phyloP scores from a whole-genome alignment of 2,329 filamentous ascomycete species.

The Gaeumannomyces tritici region DNA sequence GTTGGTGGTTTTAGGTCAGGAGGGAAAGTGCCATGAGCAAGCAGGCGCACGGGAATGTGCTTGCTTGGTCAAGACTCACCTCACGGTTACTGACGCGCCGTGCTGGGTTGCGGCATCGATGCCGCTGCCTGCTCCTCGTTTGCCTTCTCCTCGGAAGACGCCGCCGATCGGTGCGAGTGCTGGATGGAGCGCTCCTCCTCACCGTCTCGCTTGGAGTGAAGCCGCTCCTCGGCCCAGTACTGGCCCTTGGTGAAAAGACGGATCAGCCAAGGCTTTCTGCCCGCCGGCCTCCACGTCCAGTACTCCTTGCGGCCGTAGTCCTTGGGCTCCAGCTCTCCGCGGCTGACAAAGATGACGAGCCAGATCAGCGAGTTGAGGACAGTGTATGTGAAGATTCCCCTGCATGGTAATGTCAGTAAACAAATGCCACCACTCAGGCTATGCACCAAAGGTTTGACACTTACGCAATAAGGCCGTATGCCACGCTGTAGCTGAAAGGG shows the following conservation, averaged over 20 bases:
- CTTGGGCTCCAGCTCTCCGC: conserved; percentile 33
- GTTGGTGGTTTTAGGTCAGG: not conserved
- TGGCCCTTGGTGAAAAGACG: conserved; percentile 20
- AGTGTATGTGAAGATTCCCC: conserved; percentile 44
- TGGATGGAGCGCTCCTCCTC: conserved; percentile 1
- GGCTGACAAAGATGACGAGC: conserved; percentile 30
- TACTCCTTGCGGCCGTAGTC: conserved; percentile 47
- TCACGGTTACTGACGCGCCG: not conserved
- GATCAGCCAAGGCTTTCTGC: conserved; percentile 37
- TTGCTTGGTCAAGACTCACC: not conserved
- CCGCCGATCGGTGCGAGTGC: not conserved
- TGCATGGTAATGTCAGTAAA: conserved; percentile 12
- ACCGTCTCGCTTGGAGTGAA: not conserved
- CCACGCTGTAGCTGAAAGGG: conserved; percentile 70
- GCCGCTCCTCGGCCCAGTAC: conserved; percentile 16
- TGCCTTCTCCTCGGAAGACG: conserved; percentile 4
- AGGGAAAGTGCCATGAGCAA: no score
- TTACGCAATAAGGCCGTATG: conserved; percentile 66
- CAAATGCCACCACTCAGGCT: not conserved
- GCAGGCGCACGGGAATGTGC: not conserved
- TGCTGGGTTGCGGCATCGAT: not conserved
- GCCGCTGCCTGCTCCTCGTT: not conserved
- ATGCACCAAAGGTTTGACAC: conserved; percentile 14
- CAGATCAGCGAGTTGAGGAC: conserved; percentile 38
- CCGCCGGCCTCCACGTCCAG: conserved; percentile 42